Base-by-base conservation (phyloP, 1,139 yeast species). In the Blastobotrys ciferrii region DNA sequence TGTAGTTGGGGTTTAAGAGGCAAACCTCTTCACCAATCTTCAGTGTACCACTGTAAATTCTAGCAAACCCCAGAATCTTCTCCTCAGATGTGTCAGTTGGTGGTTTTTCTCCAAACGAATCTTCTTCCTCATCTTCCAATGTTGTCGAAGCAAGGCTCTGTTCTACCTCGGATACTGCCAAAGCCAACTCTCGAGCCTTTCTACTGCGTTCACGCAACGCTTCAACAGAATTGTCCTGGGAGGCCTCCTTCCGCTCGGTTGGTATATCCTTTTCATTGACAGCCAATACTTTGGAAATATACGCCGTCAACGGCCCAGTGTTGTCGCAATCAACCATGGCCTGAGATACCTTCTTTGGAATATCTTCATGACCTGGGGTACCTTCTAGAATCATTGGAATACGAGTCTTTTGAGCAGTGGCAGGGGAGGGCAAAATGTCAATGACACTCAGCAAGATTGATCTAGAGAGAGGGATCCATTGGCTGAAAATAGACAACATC, bases 401-500 rank as follows among this genome's bases (percentile, higher is more conserved):
- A 58, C 97, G 78, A 40, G 75, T 80, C 17, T 67, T 67, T 65
- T 94, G 99, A 0, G 97, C 87, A 1, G 66, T 72, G 2, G 75
- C 60, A 0, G 98, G 98, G 12, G 95, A 84, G 0, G 98, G 97
- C 45, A 94, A 67, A 53, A 80, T 80, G 51, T 88, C 95, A 39
- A 91, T 84, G 2, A 92, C 96, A 2, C 95, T 81, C 9, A 94
- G 77, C 33, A 92, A 69, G 17, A 92, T 78, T 0, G 98, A 88
- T 45, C 87, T 83, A 33, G 97, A 85, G 7, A 94, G 78, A 0
- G 99, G 98, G 20, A 94, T 73, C 98, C 98, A 94, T 62, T 91
- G 98, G 1, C 89, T 80, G 81, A 91, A 81, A 9, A 94, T 79
- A n/a, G 80, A 72, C 49, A 76, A 77, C 35, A 89, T 67, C 40